Base-by-base conservation (phyloP, 306 rosid species). In the Aeschynomene evenia region DNA sequence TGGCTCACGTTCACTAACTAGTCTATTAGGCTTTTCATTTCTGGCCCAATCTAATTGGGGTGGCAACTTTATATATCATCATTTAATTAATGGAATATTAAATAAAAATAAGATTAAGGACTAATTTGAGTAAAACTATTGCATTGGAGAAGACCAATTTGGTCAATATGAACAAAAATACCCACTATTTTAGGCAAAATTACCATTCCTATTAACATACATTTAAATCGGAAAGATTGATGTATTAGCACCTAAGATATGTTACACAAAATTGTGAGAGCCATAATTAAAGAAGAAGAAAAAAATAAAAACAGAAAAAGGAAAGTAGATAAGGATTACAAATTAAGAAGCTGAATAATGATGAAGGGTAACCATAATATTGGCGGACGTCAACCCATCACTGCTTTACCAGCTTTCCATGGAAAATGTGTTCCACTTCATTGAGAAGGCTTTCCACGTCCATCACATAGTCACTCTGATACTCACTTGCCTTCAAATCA, bases 361-460 rank as follows among this genome's bases (percentile, higher is more conserved):
- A 36, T 60, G 40, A 62, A 57, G 3, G 28, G 40, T 33, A 51
- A 55, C 42, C 73, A 75, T 22, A 48, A 36, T 9, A 46, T 13
- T 7, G 24, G 36, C 68, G 51, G 6, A 63, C 62, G 72, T 56
- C 24, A 63, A 53, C 49, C 55, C 76, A 16, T 51, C 68, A 61
- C 71, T 76, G 78, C 76, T 80, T 79, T 42, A 49, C 81, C 70
- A 92, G 75, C 76, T 85, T 89, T 75, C 49, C 52, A 11, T 9
- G 79, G 74, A 85, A 88, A 69, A 82, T 81, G 14, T 62, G 23
- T 62, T 88, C 95, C 57, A 90, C 97, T 78, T 94, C 92, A 70
- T 50, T 51, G 11, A 88, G 87, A 61, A 94, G 85, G 72, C 77
- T 77, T 75, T 90, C 96, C 61, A 88, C 84, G 61, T 88, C 98